Percentiles rank a stretch among this genome's conserved stretches.
Evolutionary conservation across 2,329 filamentous ascomycete species (phyloP).

Genomic region (Clonostachys byssicola): DNA sequence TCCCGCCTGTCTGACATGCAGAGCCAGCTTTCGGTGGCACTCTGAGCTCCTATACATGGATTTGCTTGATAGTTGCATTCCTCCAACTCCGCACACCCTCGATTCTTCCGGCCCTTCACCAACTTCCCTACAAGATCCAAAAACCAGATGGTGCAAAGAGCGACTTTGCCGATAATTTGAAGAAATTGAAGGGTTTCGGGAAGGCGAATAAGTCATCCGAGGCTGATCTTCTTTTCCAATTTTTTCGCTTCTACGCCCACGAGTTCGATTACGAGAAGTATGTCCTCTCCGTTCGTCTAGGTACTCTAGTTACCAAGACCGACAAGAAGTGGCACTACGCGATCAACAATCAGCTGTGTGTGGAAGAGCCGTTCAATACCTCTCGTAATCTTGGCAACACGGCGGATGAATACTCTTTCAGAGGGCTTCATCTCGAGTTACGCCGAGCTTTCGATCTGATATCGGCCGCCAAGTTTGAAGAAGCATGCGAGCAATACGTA

Average conservation of each 20-base stretch:
- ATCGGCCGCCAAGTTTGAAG: slow-evolving; percentile 71
- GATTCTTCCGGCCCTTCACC: slow-evolving; percentile 81
- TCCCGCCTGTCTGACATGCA: not conserved
- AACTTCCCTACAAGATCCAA: slow-evolving; percentile 44
- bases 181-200: slow-evolving; percentile 70
- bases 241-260: slow-evolving; percentile 92
- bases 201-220: slow-evolving; percentile 75
- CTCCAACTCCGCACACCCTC: slow-evolving; percentile 83
- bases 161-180: slow-evolving; percentile 83
- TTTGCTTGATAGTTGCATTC: slow-evolving; percentile 96
- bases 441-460: slow-evolving; percentile 83
- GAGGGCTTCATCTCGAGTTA: slow-evolving; percentile 85
- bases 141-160: slow-evolving; percentile 63
- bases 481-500: slow-evolving; percentile 83
- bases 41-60: slow-evolving; percentile 98
- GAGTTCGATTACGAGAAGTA: slow-evolving; percentile 86
- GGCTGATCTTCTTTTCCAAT: slow-evolving; percentile 86
- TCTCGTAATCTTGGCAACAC: slow-evolving; percentile 91
- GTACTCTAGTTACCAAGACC: slow-evolving; percentile 71
- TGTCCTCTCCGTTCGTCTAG: slow-evolving; percentile 81
- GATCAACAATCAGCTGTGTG: slow-evolving; percentile 80
- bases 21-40: slow-evolving; percentile 80
- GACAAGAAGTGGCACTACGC: slow-evolving; percentile 85
- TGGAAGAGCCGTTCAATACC: slow-evolving; percentile 95
- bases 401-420: slow-evolving; percentile 90